These are phyloP conservation scores for Candida nanaspora DNA, from an alignment of 805 yeast genomes.

Conservation along the genomic window DNA sequence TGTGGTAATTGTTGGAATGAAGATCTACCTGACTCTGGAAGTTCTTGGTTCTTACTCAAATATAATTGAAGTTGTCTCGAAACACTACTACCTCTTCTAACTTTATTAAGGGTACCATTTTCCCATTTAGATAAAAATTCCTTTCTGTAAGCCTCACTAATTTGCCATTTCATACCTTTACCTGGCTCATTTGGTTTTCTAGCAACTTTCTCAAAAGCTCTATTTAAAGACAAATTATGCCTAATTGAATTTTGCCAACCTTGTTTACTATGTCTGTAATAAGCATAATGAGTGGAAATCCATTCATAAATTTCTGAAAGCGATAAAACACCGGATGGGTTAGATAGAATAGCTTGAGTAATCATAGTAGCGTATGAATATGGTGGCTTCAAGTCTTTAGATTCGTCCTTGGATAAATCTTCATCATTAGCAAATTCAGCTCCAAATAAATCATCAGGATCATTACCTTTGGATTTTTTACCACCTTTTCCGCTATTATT, in stretches of 20 bases:
- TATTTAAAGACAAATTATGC: conserved; percentile 88
- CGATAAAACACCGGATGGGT: conserved; percentile 81
- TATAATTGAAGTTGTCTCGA: conserved; percentile 75
- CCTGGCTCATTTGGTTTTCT: conserved; percentile 96
- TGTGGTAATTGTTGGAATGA: conserved; percentile 9
- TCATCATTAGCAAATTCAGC: conserved; percentile 21
- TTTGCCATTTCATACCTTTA: conserved; percentile 99
- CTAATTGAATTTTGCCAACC: conserved; percentile 99
- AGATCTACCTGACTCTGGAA: conserved; percentile 39
- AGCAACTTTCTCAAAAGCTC: conserved; percentile 97
- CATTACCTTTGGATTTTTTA: too few relatives aligned
- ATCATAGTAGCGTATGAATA: conserved; percentile 97
- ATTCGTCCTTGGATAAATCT: conserved; percentile 82
- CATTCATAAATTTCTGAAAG: conserved; percentile 88
- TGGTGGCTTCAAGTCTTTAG: conserved; percentile 93
- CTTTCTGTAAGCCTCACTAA: conserved; percentile 72
- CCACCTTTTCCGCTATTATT: too few relatives aligned
- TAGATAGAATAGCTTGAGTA: conserved; percentile 90
- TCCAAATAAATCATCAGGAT: conserved; percentile 1
- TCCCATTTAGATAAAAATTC: conserved; percentile 80
- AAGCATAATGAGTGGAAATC: conserved; percentile 84
- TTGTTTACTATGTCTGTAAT: conserved; percentile 82
- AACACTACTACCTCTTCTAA: conserved; percentile 74
- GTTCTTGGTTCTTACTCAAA: conserved; percentile 48
- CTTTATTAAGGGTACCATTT: conserved; percentile 65